Percentiles rank a stretch among this genome's conserved stretches.
phyloP scores from a whole-genome alignment of 768 basidiomycete genomes.

The Macrolepiota albuminosa region DNA sequence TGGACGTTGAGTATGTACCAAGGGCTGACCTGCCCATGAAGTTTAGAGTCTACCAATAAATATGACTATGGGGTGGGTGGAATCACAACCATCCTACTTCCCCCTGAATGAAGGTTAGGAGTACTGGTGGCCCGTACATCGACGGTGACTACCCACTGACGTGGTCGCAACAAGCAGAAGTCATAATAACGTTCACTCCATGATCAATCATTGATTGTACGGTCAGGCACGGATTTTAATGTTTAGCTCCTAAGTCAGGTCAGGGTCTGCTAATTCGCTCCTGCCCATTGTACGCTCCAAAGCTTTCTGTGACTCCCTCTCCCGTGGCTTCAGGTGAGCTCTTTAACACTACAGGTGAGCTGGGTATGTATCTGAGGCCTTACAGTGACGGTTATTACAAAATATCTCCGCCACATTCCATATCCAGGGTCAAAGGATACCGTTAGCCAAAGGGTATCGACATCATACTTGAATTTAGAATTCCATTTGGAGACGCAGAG shows the following conservation, averaged over 20 bases:
- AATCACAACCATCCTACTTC: background rate
- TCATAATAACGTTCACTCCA: background rate
- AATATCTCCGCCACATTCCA: background rate
- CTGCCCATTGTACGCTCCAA: background rate
- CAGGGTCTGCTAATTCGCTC: background rate
- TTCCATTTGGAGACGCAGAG: background rate
- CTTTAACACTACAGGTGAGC: background rate
- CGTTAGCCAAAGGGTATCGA: background rate
- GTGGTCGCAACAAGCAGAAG: background rate
- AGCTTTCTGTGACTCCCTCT: background rate
- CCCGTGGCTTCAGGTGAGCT: background rate
- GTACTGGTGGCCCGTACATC: background rate
- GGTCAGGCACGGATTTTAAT: background rate
- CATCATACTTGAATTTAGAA: background rate
- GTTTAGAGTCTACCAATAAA: background rate
- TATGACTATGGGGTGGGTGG: background rate
- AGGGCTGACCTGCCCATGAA: background rate
- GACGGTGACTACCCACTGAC: background rate
- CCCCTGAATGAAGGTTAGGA: background rate
- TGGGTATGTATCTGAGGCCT: background rate
- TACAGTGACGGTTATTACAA: background rate
- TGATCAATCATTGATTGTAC: background rate
- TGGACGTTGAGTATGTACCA: background rate
- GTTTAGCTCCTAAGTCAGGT: too few species aligned
- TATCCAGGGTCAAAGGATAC: background rate